Percentiles rank a stretch among this genome's conserved stretches.
Evolutionary conservation across 192 early-diverging fungal species (phyloP).

Genomic region (Radiomyces spectabilis): DNA sequence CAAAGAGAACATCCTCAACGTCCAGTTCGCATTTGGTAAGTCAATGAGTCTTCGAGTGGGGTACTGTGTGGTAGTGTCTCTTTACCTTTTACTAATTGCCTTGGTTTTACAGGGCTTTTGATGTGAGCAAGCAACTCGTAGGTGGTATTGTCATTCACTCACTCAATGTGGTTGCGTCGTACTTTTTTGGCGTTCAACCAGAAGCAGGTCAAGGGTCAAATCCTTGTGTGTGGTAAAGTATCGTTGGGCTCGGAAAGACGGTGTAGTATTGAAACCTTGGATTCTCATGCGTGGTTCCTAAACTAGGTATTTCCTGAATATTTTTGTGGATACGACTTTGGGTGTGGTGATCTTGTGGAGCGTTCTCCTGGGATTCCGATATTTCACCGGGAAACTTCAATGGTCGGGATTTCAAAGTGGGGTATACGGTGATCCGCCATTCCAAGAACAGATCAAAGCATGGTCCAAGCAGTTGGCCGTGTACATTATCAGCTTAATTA

Average conservation of each 20-base stretch:
- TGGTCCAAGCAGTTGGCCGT: constrained; percentile 60
- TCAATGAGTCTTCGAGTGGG: neutral
- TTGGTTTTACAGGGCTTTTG: constrained; percentile 43
- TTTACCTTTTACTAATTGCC: neutral
- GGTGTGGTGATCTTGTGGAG: constrained; percentile 67
- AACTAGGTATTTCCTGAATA: constrained; percentile 61
- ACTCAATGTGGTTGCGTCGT: constrained; percentile 63
- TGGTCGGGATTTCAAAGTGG: constrained; percentile 58
- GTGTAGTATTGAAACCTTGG: neutral
- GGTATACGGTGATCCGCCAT: constrained; percentile 67
- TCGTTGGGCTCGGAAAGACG: neutral
- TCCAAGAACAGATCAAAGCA: constrained; percentile 31
- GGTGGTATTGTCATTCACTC: constrained; percentile 66
- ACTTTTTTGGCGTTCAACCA: constrained; percentile 48
- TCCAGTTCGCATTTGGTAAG: constrained; percentile 58
- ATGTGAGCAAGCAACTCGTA: constrained; percentile 72
- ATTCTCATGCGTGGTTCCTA: neutral
- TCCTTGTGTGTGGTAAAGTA: constrained; percentile 71
- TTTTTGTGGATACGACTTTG: constrained; percentile 72
- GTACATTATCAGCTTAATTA: constrained; percentile 55
- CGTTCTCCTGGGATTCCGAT: constrained; percentile 45
- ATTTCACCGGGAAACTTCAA: constrained; percentile 22
- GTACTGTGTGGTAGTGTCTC: neutral
- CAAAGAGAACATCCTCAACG: constrained; percentile 62
- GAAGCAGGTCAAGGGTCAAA: constrained; percentile 40